Evolutionary conservation across 305 asterid genomes (phyloP).

Genomic region (Solanum hybrid): DNA sequence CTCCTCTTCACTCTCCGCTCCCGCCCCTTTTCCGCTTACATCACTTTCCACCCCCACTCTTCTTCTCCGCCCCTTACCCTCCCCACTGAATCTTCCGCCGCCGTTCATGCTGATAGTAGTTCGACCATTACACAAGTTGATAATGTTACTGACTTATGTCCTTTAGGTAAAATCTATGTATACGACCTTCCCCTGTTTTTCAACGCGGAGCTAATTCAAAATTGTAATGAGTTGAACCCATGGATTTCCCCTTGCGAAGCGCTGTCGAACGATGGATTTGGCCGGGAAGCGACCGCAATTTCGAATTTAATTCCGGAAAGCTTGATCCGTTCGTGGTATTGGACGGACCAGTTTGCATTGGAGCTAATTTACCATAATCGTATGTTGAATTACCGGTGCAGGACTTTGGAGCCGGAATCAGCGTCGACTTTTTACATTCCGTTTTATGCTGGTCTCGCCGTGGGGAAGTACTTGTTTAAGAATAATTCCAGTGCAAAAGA

Average conservation of each 20-base stretch:
- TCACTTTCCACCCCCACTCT: constrained; percentile 10
- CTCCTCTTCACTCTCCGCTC: constrained; percentile 46
- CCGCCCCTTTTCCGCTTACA: constrained; percentile 24
- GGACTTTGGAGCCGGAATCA: constrained; percentile 34
- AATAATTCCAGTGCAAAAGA: constrained; percentile 29
- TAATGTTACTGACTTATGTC: constrained; percentile 13
- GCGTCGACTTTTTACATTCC: constrained; percentile 69
- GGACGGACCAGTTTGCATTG: constrained; percentile 67
- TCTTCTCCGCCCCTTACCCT: neutral
- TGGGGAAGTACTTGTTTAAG: constrained; percentile 30
- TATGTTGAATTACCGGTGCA: constrained; percentile 47
- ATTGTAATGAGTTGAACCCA: constrained; percentile 46
- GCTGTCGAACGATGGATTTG: constrained; percentile 57
- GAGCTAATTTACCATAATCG: constrained; percentile 55
- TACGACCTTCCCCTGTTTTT: constrained; percentile 39
- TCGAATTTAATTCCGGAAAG: constrained; percentile 31
- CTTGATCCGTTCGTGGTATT: constrained; percentile 40
- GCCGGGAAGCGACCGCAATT: constrained; percentile 30
- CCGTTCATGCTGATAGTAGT: neutral
- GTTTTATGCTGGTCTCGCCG: constrained; percentile 61
- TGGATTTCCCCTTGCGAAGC: constrained; percentile 60
- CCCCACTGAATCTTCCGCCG: neutral
- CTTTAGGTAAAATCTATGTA: constrained; percentile 29
- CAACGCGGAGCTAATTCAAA: constrained; percentile 38
- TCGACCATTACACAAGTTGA: neutral